phyloP scores from a whole-genome alignment of 495 filamentous ascomycete genomes.

The Neurospora hispaniola region DNA sequence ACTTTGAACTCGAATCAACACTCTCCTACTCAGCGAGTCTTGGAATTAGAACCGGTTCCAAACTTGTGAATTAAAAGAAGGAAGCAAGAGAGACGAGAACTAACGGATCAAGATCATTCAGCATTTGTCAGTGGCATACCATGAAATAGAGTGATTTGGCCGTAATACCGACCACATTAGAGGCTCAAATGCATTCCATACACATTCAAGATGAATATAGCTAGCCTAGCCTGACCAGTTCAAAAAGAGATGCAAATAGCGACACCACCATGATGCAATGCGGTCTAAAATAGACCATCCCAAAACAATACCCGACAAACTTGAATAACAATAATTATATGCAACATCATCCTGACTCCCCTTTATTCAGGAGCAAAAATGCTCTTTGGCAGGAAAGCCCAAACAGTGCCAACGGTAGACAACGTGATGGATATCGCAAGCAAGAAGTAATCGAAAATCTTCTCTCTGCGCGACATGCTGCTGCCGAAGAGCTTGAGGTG shows the following conservation, averaged over 20 bases:
- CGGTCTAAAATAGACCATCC: background rate
- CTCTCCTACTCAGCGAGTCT: no score
- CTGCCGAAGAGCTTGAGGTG: constrained; percentile 87
- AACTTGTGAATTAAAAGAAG: background rate
- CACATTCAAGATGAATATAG: background rate
- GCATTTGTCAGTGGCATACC: background rate
- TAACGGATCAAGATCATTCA: background rate
- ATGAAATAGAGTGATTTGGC: background rate
- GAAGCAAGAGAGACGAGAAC: background rate
- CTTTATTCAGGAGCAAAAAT: constrained; percentile 34
- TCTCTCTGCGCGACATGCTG: constrained; percentile 57
- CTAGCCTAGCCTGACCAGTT: background rate
- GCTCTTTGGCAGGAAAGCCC: constrained; percentile 72
- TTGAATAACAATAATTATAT: background rate
- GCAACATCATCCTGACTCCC: background rate
- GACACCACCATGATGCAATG: background rate
- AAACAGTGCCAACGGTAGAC: constrained; percentile 70
- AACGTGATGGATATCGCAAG: constrained; percentile 58
- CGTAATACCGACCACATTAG: background rate
- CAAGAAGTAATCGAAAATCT: constrained; percentile 54
- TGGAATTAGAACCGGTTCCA: background rate
- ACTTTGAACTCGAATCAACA: no score
- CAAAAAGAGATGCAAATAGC: background rate
- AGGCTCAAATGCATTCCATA: background rate
- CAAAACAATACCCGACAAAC: background rate